These are phyloP conservation scores for Penicillium mononematosum DNA, from an alignment of 495 filamentous ascomycete species.

Conservation along the genomic window DNA sequence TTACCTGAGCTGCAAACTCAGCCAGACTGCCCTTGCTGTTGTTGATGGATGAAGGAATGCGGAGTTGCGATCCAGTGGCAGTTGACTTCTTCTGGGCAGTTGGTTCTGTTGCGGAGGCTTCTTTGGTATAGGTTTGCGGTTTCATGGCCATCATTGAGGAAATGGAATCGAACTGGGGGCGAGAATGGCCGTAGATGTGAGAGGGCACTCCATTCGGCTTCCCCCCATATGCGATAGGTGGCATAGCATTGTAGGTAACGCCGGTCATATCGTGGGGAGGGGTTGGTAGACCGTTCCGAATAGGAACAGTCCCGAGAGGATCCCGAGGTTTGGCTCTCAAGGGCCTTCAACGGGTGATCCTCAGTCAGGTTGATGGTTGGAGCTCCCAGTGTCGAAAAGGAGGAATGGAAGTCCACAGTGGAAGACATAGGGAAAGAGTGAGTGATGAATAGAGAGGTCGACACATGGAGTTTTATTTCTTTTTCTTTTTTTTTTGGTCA, in stretches of 20 bases:
- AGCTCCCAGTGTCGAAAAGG: conserved; percentile 28
- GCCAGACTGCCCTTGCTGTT: conserved; percentile 68
- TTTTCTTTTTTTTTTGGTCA: not conserved
- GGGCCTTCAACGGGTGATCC: conserved; percentile 16
- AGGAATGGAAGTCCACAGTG: conserved; percentile 29
- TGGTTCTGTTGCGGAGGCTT: conserved; percentile 24
- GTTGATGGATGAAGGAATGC: conserved; percentile 73
- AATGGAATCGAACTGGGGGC: conserved; percentile 27
- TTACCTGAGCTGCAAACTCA: conserved; percentile 79
- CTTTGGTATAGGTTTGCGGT: conserved; percentile 27
- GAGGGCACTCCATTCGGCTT: conserved; percentile 32
- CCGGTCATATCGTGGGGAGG: conserved; percentile 53
- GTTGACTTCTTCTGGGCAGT: conserved; percentile 32
- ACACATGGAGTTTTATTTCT: conserved; percentile 24
- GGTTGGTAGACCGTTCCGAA: conserved; percentile 50
- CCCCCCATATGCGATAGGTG: conserved; percentile 36
- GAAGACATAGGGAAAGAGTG: conserved; percentile 41
- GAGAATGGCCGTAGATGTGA: conserved; percentile 31
- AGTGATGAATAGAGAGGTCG: conserved; percentile 11
- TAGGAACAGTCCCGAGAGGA: conserved; percentile 40
- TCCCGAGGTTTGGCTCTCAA: conserved; percentile 19
- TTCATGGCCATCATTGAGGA: conserved; percentile 31
- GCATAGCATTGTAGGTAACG: conserved; percentile 42
- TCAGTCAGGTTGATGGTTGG: conserved; percentile 29
- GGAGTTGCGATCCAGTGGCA: conserved; percentile 61